Evolutionary conservation across 1,284 basidiomycete species (phyloP).

Genomic region (Fomitopsis betulina): DNA sequence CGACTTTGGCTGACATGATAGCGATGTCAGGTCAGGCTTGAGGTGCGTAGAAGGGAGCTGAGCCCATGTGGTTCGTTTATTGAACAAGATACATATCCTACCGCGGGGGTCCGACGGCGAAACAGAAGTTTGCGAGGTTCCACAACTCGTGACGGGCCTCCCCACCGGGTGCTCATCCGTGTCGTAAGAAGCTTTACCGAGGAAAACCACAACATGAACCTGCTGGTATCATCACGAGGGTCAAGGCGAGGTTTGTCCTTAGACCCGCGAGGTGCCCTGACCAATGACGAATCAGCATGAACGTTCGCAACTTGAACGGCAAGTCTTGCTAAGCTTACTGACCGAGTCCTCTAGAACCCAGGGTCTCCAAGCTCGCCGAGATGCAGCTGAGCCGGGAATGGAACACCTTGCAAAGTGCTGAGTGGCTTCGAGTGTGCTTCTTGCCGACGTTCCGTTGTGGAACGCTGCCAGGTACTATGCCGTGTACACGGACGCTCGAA

Average conservation of each 20-base stretch:
- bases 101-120: slow-evolving; percentile 3
- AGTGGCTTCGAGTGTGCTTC: not conserved
- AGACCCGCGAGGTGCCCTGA: not conserved
- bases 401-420: not conserved
- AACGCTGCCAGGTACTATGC: not conserved
- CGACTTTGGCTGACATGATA: not conserved
- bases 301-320: not conserved
- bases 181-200: not conserved
- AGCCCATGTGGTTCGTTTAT: not conserved
- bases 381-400: not conserved
- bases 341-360: not conserved
- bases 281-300: not conserved
- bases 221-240: not conserved
- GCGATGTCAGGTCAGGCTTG: not conserved
- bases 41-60: not conserved
- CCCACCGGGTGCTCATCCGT: not conserved
- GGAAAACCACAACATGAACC: not conserved
- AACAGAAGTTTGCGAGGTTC: not conserved
- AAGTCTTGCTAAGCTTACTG: not conserved
- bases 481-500: not conserved
- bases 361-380: not conserved
- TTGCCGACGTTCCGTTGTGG: not conserved
- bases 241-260: not conserved
- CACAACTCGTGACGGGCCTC: slow-evolving; percentile 1
- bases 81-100: not conserved